Evolutionary conservation across 2,329 filamentous ascomycete genomes (phyloP).

Genomic region (Exophiala mesophila): DNA sequence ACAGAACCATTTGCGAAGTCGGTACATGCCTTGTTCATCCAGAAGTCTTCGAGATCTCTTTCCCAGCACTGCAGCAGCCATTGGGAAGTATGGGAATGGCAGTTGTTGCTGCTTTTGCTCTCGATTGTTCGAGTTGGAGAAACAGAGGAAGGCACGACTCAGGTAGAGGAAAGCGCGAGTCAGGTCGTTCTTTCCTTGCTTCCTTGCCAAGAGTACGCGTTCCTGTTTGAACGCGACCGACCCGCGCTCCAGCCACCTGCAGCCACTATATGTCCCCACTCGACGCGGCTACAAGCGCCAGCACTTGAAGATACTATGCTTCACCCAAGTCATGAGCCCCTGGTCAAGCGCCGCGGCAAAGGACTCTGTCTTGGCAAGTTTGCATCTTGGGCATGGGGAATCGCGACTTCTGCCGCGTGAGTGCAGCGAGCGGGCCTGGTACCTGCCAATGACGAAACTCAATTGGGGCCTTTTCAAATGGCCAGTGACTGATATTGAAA

Average conservation of each 20-base stretch:
- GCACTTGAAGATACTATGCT: not conserved
- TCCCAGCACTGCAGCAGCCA: slow-evolving; percentile 35
- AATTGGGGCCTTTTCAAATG: not conserved
- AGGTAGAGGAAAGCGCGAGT: slow-evolving; percentile 15
- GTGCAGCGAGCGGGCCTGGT: not conserved
- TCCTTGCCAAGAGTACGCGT: slow-evolving; percentile 11
- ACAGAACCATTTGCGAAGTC: too few species aligned
- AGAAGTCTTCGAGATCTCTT: slow-evolving; percentile 39
- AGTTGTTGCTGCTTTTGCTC: slow-evolving; percentile 36
- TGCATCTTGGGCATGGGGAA: not conserved
- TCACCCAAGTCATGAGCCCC: slow-evolving; percentile 5
- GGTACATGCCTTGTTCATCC: slow-evolving; percentile 38
- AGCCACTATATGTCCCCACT: slow-evolving; percentile 1
- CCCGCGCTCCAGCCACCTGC: not conserved
- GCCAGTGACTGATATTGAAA: not conserved
- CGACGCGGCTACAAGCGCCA: not conserved
- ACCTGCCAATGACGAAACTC: not conserved
- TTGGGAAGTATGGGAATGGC: slow-evolving; percentile 26
- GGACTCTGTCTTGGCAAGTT: slow-evolving; percentile 17
- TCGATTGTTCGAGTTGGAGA: slow-evolving; percentile 17
- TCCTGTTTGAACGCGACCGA: slow-evolving; percentile 5
- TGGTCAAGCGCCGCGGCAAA: slow-evolving; percentile 5
- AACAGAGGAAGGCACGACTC: slow-evolving; percentile 10
- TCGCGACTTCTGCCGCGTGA: not conserved
- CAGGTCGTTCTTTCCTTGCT: slow-evolving; percentile 5